These are phyloP conservation scores for Eucalyptus marginata DNA, from an alignment of 345 rosid genomes.

Conservation along the genomic window DNA sequence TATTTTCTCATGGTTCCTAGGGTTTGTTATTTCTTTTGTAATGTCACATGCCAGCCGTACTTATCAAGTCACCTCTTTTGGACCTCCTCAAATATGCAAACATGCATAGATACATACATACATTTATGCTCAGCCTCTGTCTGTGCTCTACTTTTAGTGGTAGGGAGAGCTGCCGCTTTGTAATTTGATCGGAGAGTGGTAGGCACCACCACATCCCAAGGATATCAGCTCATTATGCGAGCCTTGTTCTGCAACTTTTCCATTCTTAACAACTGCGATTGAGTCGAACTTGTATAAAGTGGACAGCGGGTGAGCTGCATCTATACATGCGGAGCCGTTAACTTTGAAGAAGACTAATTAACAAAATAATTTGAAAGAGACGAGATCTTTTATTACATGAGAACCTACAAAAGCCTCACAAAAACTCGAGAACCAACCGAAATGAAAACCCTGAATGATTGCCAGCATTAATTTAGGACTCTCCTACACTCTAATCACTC, in stretches of 20 bases:
- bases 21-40: background rate
- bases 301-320: slow-evolving; percentile 38
- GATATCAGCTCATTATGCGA: slow-evolving; percentile 36
- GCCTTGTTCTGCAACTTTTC: slow-evolving; percentile 39
- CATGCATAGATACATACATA: background rate
- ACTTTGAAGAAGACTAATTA: background rate
- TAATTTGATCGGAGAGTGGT: slow-evolving; percentile 20
- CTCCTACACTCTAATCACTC: background rate
- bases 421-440: background rate
- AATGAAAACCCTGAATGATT: background rate
- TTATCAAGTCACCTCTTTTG: background rate
- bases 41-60: background rate
- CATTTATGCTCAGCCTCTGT: background rate
- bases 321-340: slow-evolving; percentile 13
- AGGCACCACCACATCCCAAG: slow-evolving; percentile 20
- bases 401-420: background rate
- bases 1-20: too few relatives aligned
- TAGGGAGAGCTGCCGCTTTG: slow-evolving; percentile 11
- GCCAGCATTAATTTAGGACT: background rate
- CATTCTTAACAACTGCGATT: slow-evolving; percentile 39
- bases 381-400: background rate
- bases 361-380: background rate
- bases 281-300: slow-evolving; percentile 39
- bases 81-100: background rate
- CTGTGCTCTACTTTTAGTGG: background rate